These are phyloP conservation scores for Exophiala bonariae DNA, from an alignment of 2,329 filamentous ascomycete species.

Conservation along the genomic window DNA sequence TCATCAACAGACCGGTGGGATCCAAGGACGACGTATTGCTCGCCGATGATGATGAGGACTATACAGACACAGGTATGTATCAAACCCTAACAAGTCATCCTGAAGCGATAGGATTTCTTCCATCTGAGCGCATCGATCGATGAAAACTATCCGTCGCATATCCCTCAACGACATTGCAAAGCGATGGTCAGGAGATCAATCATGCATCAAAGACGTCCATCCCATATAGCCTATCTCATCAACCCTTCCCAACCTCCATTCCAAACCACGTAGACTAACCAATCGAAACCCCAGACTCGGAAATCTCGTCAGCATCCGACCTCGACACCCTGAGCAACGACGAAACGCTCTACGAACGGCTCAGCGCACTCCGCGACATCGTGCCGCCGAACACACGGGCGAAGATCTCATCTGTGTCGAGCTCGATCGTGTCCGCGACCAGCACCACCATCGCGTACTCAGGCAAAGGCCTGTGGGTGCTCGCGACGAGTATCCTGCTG, in stretches of 20 bases:
- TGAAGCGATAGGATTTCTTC: no score
- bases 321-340: constrained; percentile 57
- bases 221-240: no score
- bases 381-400: constrained; percentile 71
- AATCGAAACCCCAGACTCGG: constrained; percentile 66
- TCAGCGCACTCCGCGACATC: constrained; percentile 73
- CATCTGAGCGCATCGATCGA: no score
- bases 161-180: no score
- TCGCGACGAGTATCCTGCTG: constrained; percentile 85
- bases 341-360: constrained; percentile 64
- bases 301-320: constrained; percentile 79
- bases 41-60: constrained; percentile 69
- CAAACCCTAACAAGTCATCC: no score
- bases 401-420: constrained; percentile 62
- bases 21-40: constrained; percentile 57
- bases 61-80: constrained; percentile 81
- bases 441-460: constrained; percentile 59
- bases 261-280: no score
- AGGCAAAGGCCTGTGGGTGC: constrained; percentile 86
- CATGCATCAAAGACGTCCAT: no score
- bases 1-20: constrained; percentile 70
- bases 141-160: no score
- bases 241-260: constrained; percentile 4
- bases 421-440: constrained; percentile 44
- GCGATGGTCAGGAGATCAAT: no score